Base-by-base conservation (phyloP, 768 basidiomycete species). In the Psilocybe sp. region DNA sequence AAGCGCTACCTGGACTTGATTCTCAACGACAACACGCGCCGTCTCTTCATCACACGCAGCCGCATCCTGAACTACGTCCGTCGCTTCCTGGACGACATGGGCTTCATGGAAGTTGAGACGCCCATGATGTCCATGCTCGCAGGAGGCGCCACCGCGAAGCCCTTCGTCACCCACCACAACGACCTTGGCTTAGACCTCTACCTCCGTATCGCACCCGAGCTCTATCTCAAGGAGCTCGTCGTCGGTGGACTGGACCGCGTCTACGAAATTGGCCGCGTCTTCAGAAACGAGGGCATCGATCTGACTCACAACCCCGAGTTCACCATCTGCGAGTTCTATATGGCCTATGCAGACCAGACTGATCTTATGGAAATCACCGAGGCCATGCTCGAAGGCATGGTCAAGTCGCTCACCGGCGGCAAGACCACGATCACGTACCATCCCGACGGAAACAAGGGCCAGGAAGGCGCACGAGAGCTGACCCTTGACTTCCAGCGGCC, bases 311-410 rank as follows among this genome's bases (percentile, higher is more conserved):
- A 99, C 70, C 97, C 97, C 58, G 97, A 99, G 68, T 98, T 98
- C 74, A 91, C 92, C 5, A 96, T 98, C 72, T 98, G 96, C 79
- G 96, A 99, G 74, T 98, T 99, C 72, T 99, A 98, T 65, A 98
- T 99, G 96, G 96, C 97, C 28, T 98, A 98, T 60, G 97, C 97
- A 51, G 97, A 98, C 68, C 95, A 96, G 94, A 88, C 92, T 73
- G 97, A 98, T 64, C 51, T 98, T 50, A 98, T 99, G 96, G 97
- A 98, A 37, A 78, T 98, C 50, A 99, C 97, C 13, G 97, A 99
- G 70, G 71, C 73, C 38, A 77, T 99, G 74, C 65, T 98, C 14
- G 90, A 94, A 62, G 92, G 94, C 7, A 71, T 99, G 69, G 96
- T 98, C 64, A 89, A 86, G 80, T 80, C 77, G 62, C 66, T 98